phyloP scores from a whole-genome alignment of 345 rosid genomes.

The Camelina hispida region DNA sequence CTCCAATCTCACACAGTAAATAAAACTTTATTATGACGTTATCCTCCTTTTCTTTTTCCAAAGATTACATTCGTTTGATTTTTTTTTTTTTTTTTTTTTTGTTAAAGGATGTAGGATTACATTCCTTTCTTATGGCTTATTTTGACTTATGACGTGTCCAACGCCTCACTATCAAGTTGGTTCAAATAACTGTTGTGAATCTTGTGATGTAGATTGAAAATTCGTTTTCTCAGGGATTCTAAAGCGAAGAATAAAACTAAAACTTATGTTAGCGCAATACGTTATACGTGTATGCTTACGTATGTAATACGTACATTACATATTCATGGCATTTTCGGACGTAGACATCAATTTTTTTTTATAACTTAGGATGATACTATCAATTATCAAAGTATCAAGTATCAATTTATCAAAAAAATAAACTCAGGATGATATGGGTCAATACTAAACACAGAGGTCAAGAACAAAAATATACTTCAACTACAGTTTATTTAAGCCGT shows the following conservation, averaged over 20 bases:
- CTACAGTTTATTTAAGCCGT: no score
- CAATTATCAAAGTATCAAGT: no score
- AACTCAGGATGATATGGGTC: no score
- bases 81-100: no score
- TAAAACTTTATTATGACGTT: no score
- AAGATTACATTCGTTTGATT: neutral
- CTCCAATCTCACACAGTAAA: no score
- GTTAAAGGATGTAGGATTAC: neutral
- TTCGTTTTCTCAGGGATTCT: constrained; percentile 11
- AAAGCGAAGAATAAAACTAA: neutral
- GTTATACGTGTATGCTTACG: constrained; percentile 6
- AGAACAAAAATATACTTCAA: no score
- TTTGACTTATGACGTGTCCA: neutral
- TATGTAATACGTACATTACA: neutral
- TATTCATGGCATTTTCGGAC: neutral
- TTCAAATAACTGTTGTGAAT: neutral
- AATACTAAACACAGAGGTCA: no score
- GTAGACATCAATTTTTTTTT: neutral
- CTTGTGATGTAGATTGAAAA: neutral
- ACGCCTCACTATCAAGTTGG: neutral
- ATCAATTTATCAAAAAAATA: no score
- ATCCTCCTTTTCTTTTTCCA: neutral
- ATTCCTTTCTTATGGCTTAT: neutral
- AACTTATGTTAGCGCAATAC: neutral
- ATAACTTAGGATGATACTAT: no score